A percentile compares a stretch with the other conserved stretches of the same genome.
Evolutionary conservation across 345 rosid species (phyloP).

Genomic region (Bruguiera sexangula): DNA sequence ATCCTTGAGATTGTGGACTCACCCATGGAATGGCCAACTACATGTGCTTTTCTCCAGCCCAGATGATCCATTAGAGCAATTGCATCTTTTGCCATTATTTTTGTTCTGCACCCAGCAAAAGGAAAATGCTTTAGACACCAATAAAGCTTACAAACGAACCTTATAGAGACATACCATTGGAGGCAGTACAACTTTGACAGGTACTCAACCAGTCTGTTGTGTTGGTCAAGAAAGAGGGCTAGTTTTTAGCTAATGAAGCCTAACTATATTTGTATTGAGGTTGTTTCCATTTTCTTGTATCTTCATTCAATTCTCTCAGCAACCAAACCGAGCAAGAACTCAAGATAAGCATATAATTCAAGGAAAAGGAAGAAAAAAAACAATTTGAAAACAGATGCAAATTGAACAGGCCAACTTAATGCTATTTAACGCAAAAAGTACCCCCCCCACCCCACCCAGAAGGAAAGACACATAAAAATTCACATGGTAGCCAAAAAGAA

Average conservation of each 20-base stretch:
- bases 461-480: no score
- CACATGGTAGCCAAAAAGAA: no score
- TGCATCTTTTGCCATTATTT: slow-evolving; percentile 84
- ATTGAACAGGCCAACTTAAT: no score
- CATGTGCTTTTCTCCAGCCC: slow-evolving; percentile 81
- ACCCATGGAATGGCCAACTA: slow-evolving; percentile 98
- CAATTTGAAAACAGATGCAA: not conserved
- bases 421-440: no score
- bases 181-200: not conserved
- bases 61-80: slow-evolving; percentile 79
- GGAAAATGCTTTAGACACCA: not conserved
- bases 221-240: no score
- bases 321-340: not conserved
- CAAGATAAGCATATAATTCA: not conserved
- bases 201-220: not conserved
- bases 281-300: not conserved
- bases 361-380: no score
- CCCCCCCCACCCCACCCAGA: no score
- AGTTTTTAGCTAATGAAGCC: no score
- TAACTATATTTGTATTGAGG: no score
- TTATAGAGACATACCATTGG: not conserved
- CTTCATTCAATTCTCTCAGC: not conserved
- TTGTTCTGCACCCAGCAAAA: slow-evolving; percentile 54
- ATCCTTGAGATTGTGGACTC: slow-evolving; percentile 12
- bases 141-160: not conserved